Evolutionary conservation across 2,329 filamentous ascomycete species (phyloP), one percentile per base, ranked within the genome.

Genomic region (Hymenoscyphus infarciens): DNA sequence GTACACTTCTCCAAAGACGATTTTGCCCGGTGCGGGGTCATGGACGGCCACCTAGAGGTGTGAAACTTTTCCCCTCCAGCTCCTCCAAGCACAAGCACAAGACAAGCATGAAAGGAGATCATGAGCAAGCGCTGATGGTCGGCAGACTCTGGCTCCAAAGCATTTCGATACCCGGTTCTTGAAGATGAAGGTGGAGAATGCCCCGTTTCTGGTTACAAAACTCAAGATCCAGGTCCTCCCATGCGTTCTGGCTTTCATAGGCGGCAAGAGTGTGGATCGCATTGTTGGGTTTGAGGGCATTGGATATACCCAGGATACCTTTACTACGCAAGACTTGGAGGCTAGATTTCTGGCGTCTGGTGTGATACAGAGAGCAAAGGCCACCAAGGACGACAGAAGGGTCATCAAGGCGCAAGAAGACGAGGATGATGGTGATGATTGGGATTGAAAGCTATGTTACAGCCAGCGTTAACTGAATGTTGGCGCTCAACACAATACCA

Each of bases 211-310:
- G 59, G 82, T 85, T 29, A 81, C 81, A 3, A 84, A 82, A 68
- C 73, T 86, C 33, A 82, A 82, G 42, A 76, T 86, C 19, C 79
- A 85, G 68, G 82, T 86, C 2, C 73, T 86, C 52, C 83, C 83
- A 4, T 86, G 83, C 68, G 81, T 86, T 19, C 78, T 86, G 58
- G 78, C 80, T 3, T 86, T 85, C 69, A 76, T 83, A 25, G 79
- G 84, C 67, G 83, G 83, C 7, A 75, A 82, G 56, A 77, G 79
- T 53, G 80, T 80, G 42, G 83, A 85, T 68, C 76, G 83, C 29
- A 82, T 86, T 39, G 77, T 86, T 61, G 83, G 83, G 1, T 86
- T 86, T 67, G 83, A 85, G 67, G 83, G 83, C 2, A 74, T 86
- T 10, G 81, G 82, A 15, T 78, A 79, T 63, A 81, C 78, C 1